Base-by-base conservation (phyloP, 306 rosid genomes). In the Sechiopsis laciniata region DNA sequence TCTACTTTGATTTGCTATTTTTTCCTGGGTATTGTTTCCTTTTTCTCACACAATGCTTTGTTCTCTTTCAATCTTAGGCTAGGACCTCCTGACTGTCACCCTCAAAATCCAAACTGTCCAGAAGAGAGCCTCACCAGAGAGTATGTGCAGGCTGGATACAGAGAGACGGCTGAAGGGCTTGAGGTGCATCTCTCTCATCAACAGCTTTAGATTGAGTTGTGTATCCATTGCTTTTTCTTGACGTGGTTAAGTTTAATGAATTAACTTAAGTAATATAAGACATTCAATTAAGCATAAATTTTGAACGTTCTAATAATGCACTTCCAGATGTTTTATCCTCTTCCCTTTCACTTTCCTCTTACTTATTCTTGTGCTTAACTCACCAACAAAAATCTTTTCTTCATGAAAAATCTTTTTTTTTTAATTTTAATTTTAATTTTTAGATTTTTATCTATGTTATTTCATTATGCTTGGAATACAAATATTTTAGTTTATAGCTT, bases 71-170 rank as follows among this genome's bases (percentile, higher is more conserved):
- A 75, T 79, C 67, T 76, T 89, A 93, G 98, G 80, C 87, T 93
- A 74, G 98, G 98, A 50, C 96, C 98, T 7, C 98, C 98, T 22
- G 98, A 93, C 84, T 93, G 63, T 72, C 85, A 79, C 67, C 93
- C 98, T 22, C 98, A 88, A 88, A 79, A 86, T 70, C 83, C 88
- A 74, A 93, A 76, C 84, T 93, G 98, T 77, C 90, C 85, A 0
- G 98, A 93, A 84, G 98, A 93, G 88, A 93, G 90, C 17, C 86
- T 90, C 76, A 93, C 96, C 71, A 84, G 73, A 85, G 98, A 90
- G 56, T 85, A 93, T 88, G 87, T 83, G 81, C 93, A 72, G 74
- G 53, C 77, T 65, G 98, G 98, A 83, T 93, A 90, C 72, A 87
- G 75, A 82, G 98, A 90, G 81, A 93, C 96, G 13, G 85, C 88